Conservation (phyloP, 106 monocot genomes). For the Platanthera guangdongensis region DNA sequence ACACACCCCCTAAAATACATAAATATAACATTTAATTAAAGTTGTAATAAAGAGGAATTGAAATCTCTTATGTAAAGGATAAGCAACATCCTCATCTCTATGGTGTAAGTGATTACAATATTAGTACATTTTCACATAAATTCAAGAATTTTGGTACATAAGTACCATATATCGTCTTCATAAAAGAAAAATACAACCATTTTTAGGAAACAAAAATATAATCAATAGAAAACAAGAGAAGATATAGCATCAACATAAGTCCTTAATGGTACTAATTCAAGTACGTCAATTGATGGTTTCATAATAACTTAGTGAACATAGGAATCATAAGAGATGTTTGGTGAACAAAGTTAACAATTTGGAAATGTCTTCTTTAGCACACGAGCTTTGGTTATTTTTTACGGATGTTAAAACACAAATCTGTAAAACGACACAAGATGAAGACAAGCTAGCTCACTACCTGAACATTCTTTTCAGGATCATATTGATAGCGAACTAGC, state of each 20-base stretch:
- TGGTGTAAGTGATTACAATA: background rate
- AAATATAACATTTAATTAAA: background rate
- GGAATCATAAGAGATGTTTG: background rate
- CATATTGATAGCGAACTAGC: constrained; percentile 90
- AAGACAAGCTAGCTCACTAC: constrained; percentile 19
- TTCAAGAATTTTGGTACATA: background rate
- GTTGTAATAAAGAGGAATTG: background rate
- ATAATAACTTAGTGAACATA: background rate
- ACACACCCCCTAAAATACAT: no score
- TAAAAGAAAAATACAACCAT: background rate
- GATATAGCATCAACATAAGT: background rate
- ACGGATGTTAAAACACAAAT: background rate
- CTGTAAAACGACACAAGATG: background rate
- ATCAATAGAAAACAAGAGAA: background rate
- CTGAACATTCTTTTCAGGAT: constrained; percentile 99
- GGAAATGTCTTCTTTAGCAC: background rate
- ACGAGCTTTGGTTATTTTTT: background rate
- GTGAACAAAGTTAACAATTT: background rate
- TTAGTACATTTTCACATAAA: background rate
- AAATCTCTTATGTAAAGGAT: background rate
- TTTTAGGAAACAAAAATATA: background rate
- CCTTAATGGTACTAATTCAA: background rate
- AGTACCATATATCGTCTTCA: background rate
- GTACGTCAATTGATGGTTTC: background rate
- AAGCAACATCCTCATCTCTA: background rate